phyloP scores from a whole-genome alignment of 2,329 filamentous ascomycete genomes.

The Sporothrix pallida region DNA sequence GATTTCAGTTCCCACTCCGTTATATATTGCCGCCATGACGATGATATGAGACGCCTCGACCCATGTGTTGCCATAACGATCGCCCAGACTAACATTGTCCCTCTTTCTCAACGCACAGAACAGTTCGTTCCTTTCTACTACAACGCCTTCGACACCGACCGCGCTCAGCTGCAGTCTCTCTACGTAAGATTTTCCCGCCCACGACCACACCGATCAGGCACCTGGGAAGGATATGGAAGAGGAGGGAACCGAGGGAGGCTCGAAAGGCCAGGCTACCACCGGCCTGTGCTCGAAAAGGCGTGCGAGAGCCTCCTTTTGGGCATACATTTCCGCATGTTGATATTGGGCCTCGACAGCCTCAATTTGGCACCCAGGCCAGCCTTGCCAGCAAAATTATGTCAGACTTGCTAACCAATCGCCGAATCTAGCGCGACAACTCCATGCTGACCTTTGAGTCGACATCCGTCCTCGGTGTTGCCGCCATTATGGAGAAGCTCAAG shows the following conservation, averaged over 20 bases:
- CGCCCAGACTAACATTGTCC: neutral
- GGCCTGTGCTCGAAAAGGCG: no score
- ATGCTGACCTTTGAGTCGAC: constrained; percentile 91
- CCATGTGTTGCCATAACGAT: neutral
- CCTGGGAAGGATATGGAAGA: neutral
- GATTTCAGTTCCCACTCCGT: no score
- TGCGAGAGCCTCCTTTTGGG: neutral
- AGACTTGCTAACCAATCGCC: constrained; percentile 16
- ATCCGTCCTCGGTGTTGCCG: constrained; percentile 65
- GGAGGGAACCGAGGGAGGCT: neutral
- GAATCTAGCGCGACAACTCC: constrained; percentile 72
- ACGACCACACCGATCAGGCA: neutral
- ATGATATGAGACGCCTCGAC: neutral
- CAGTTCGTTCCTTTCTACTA: constrained; percentile 94
- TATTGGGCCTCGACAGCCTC: neutral
- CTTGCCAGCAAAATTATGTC: neutral
- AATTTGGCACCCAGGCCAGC: no score
- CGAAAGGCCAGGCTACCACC: neutral
- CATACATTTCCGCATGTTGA: neutral
- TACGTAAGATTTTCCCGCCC: constrained; percentile 69
- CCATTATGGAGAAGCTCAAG: constrained; percentile 79
- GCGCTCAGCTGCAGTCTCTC: constrained; percentile 68
- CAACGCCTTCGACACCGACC: constrained; percentile 78
- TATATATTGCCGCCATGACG: neutral
- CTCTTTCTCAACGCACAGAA: constrained; percentile 59